Evolutionary conservation across 2,329 filamentous ascomycete species (phyloP), one percentile per base, ranked within the genome.

Genomic region (Pestalotiopsis sp.): DNA sequence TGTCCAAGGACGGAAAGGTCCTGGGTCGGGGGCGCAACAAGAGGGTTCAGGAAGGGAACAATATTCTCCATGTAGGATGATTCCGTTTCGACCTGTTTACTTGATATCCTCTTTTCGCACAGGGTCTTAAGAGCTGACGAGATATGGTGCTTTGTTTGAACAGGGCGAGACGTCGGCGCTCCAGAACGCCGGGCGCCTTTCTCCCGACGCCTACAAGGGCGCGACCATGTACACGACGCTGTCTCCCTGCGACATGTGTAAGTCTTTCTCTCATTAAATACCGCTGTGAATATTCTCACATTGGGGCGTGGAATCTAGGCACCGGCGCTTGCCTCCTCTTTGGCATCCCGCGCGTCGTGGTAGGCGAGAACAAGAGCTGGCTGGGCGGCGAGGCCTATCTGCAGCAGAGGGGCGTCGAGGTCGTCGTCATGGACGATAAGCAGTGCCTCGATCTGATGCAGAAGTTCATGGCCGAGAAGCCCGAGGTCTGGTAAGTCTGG

Each of bases 211-310:
- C 5, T 94, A 94, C 79, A 85, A 86, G 72, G 90, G 90, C 38
- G 87, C 90, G 45, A 94, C 92, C n/a, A 94, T 95, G 91, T 95
- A 93, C 80, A 95, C 92, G 2, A 94, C 92, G 0, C 83, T 95
- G 6, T 93, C 91, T 2, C 92, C 92, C 0, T 95, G 92, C 78
- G 91, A 93, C 76, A 94, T 94, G 92, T 95, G 91, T 78, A 72
- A 73, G 79, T 72, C 31, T 11, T 4, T 31, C 14, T 27, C 25
- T 17, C 52, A n/a, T 13, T 13, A 41, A 57, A 7, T 64, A 39
- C 13, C 52, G 38, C 17, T 31, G 11, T n/a, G 17, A 1, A 39
- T 5, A 13, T 23, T n/a, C 5, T 12, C 23, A 7, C n/a, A 36
- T 9, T 9, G 3, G 12, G 2, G 9, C 4, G n/a, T 60, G 4